A percentile compares a stretch with the other conserved stretches of the same genome.
Conservation (phyloP, 495 filamentous ascomycete genomes). For the Halenospora varia region DNA sequence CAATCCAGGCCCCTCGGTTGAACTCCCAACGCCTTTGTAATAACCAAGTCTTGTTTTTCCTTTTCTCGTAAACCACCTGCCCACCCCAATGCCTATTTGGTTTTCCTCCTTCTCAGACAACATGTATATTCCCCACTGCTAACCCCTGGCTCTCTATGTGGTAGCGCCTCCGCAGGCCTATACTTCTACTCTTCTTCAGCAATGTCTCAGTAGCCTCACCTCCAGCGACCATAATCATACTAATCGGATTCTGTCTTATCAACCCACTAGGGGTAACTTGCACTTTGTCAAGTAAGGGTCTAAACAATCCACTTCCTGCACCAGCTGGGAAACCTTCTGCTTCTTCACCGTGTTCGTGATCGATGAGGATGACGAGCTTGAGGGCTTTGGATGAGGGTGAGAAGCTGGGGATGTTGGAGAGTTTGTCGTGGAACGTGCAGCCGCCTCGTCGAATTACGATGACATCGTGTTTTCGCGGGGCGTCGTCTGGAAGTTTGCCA, state of each 20-base stretch:
- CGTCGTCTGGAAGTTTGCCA: slow-evolving; percentile 52
- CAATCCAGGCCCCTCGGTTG: too few species aligned
- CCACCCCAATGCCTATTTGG: too few species aligned
- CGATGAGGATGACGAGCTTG: slow-evolving; percentile 80
- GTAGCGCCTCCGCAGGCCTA: slow-evolving; percentile 76
- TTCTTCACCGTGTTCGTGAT: slow-evolving; percentile 44
- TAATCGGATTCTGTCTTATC: slow-evolving; percentile 65
- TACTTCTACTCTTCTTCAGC: slow-evolving; percentile 51
- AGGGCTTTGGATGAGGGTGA: slow-evolving; percentile 54
- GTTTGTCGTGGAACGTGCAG: slow-evolving; percentile 80
- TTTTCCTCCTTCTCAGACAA: slow-evolving; percentile 39
- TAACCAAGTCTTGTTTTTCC: too few species aligned
- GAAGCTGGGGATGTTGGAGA: slow-evolving; percentile 76
- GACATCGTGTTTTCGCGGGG: slow-evolving; percentile 66
- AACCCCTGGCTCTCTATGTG: slow-evolving; percentile 77
- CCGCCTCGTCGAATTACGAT: slow-evolving; percentile 80
- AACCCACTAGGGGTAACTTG: slow-evolving; percentile 72
- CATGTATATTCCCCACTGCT: slow-evolving; percentile 73
- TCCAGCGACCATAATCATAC: slow-evolving; percentile 82
- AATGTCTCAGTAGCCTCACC: slow-evolving; percentile 64
- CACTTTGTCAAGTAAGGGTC: slow-evolving; percentile 72
- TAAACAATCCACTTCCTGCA: slow-evolving; percentile 36
- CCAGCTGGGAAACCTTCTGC: background rate
- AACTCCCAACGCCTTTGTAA: too few species aligned
- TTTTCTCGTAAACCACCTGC: too few species aligned